A percentile compares a stretch with the other conserved stretches of the same genome.
These are phyloP conservation scores for Beauveria asiatica DNA, from an alignment of 2,329 filamentous ascomycete genomes.

Conservation along the genomic window DNA sequence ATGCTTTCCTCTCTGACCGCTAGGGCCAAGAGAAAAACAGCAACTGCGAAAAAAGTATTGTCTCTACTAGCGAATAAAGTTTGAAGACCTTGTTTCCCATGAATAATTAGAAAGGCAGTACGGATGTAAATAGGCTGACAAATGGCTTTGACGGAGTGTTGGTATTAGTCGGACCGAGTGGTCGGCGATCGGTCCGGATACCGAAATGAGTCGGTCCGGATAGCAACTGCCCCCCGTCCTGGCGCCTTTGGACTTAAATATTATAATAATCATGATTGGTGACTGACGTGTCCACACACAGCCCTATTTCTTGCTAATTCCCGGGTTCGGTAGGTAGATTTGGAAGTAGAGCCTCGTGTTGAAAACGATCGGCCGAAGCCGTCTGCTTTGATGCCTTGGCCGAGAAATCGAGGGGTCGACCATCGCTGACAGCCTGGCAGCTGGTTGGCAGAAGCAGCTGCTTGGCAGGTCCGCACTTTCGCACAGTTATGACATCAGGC, in stretches of 20 bases:
- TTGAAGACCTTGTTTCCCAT: too few species aligned
- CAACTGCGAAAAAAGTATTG: too few species aligned
- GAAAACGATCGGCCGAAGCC: slow-evolving; percentile 1
- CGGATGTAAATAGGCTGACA: too few species aligned
- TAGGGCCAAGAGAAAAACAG: too few species aligned
- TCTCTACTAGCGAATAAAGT: too few species aligned
- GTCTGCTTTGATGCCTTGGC: neutral
- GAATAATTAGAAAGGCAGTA: too few species aligned
- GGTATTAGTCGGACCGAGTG: too few species aligned
- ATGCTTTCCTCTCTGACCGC: too few species aligned
- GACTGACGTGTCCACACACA: neutral
- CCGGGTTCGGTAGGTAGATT: too few species aligned
- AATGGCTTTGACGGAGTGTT: too few species aligned
- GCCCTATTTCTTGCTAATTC: slow-evolving; percentile 5
- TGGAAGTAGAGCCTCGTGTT: neutral
- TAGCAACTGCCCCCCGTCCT: neutral
- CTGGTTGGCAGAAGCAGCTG: neutral
- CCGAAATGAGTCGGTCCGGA: too few species aligned
- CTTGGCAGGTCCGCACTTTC: neutral
- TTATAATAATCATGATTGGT: neutral
- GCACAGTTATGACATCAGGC: neutral
- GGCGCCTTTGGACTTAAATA: neutral
- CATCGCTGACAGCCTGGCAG: neutral
- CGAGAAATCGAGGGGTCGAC: neutral
- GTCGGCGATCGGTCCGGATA: too few species aligned